Percentiles rank a stretch among this genome's conserved stretches.
These are phyloP conservation scores for Oenanthe javanica DNA, from an alignment of 140 eudicot species.

Conservation along the genomic window DNA sequence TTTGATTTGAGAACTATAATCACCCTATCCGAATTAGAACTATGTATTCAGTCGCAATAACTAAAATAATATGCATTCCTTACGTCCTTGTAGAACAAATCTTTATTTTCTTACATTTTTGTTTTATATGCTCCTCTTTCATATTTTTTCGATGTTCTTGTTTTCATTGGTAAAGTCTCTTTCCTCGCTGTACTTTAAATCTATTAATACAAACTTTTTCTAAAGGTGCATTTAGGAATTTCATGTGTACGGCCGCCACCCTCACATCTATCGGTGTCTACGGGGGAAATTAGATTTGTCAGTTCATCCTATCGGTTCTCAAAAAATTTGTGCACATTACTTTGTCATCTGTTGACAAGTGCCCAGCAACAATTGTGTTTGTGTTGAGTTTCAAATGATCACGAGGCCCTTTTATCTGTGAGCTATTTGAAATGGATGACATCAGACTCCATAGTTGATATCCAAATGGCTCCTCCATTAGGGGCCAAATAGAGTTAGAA, in stretches of 20 bases:
- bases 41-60: too few relatives aligned
- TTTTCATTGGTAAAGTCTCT: background rate
- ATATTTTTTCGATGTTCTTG: too few relatives aligned
- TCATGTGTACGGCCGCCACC: background rate
- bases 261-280: background rate
- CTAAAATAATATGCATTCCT: too few relatives aligned
- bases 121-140: background rate
- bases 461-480: background rate
- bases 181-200: background rate
- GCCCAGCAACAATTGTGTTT: background rate
- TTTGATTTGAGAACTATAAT: too few relatives aligned
- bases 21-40: too few relatives aligned
- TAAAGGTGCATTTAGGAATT: background rate
- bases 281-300: background rate
- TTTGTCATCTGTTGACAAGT: background rate
- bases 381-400: background rate
- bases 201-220: background rate
- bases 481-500: background rate
- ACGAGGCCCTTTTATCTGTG: background rate
- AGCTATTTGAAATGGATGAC: background rate
- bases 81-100: too few relatives aligned
- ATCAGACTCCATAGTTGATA: background rate
- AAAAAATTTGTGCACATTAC: background rate
- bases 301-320: background rate
- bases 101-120: too few relatives aligned